These are phyloP conservation scores for Chaetomium strumarium DNA, from an alignment of 2,329 filamentous ascomycete species.

Conservation along the genomic window DNA sequence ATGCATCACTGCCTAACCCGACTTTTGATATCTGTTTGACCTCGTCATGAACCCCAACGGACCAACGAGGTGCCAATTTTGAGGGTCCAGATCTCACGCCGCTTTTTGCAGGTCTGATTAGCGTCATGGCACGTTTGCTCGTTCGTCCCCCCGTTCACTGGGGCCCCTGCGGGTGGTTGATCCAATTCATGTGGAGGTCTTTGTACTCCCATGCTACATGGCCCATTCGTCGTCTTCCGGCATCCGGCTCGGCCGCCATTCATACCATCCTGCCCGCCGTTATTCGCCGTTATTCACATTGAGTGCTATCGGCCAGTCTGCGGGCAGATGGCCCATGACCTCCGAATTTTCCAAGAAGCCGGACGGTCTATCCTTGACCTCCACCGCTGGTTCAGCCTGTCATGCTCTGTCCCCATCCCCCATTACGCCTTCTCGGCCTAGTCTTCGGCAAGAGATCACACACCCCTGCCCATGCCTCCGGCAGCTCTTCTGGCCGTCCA, in stretches of 20 bases:
- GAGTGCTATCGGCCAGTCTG: conserved; percentile 9
- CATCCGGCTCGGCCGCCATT: conserved; percentile 6
- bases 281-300: conserved; percentile 14
- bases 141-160: conserved; percentile 1
- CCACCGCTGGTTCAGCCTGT: conserved; percentile 17
- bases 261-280: conserved; percentile 12
- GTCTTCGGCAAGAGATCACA: conserved; percentile 12
- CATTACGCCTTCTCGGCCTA: conserved; percentile 20
- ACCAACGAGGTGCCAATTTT: conserved; percentile 21
- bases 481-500: conserved; percentile 13
- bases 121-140: conserved; percentile 36
- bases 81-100: conserved; percentile 27
- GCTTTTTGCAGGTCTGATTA: conserved; percentile 30
- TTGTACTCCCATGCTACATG: conserved; percentile 13
- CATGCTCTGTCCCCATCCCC: conserved; percentile 19
- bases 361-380: conserved; percentile 15
- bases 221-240: conserved; percentile 12
- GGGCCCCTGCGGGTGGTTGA: conserved; percentile 13
- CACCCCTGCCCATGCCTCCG: conserved; percentile 11
- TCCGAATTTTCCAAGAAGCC: conserved; percentile 11
- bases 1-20: conserved; percentile 28
- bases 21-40: conserved; percentile 24
- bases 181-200: conserved; percentile 7
- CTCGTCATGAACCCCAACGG: conserved; percentile 17
- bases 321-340: conserved; percentile 22